Evolutionary conservation across 345 rosid genomes (phyloP).

Genomic region (Linum tenue): DNA sequence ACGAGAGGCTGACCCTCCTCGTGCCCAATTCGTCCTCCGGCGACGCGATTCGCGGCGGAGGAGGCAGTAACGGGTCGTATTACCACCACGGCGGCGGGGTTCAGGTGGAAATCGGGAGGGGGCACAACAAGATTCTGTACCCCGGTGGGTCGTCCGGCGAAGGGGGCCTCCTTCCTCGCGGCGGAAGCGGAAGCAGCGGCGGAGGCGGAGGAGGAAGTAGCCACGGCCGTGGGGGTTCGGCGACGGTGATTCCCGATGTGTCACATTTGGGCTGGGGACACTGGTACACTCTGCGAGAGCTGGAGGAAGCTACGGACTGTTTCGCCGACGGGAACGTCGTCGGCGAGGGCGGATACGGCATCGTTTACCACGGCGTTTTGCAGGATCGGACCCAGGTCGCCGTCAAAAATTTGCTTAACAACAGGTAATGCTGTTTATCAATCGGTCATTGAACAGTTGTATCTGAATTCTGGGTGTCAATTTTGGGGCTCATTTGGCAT

Average conservation of each 20-base stretch:
- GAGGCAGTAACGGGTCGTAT: conserved; percentile 17
- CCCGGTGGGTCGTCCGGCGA: conserved; percentile 26
- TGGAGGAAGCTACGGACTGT: conserved; percentile 4
- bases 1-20: conserved; percentile 27
- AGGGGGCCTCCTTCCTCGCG: conserved; percentile 16
- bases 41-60: conserved; percentile 12
- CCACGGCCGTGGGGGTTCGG: conserved; percentile 7
- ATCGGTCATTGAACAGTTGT: too few relatives aligned
- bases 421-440: not conserved
- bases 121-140: conserved; percentile 35
- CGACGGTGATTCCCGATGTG: conserved; percentile 38
- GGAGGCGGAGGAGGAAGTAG: conserved; percentile 18
- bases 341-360: conserved; percentile 8
- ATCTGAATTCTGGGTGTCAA: too few relatives aligned
- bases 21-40: not conserved
- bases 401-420: conserved; percentile 9
- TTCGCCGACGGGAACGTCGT: conserved; percentile 1
- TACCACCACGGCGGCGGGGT: conserved; percentile 23
- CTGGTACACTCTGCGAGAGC: conserved; percentile 34
- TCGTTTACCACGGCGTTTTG: conserved; percentile 6
- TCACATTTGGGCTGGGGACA: conserved; percentile 53
- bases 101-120: conserved; percentile 49
- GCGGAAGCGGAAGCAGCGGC: conserved; percentile 13
- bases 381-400: not conserved
- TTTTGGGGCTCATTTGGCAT: too few relatives aligned